Base-by-base conservation (phyloP, 2,329 filamentous ascomycete genomes). In the Phoma sp. region DNA sequence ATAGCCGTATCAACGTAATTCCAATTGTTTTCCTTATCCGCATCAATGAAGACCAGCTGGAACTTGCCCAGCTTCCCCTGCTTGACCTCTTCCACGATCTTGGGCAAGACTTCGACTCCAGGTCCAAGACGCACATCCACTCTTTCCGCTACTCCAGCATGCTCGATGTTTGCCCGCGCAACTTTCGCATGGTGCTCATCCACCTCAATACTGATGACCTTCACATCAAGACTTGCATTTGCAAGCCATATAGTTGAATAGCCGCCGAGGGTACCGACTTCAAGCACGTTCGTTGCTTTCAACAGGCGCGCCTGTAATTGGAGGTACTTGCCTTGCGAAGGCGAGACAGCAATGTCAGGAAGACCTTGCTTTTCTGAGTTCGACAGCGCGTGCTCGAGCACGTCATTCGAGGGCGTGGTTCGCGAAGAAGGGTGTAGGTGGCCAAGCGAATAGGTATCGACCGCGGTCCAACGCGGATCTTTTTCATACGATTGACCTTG, bases 211-310 rank as follows among this genome's bases (percentile, higher is more conserved):
- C 76, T 83, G 0, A 80, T 83, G 14, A 85, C 76, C 15, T 76
- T 64, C 4, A 75, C 61, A 17, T 70, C 63, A 0, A 74, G 72
- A 10, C 66, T 68, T 11, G 72, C 64, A 17, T 66, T 67, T 2
- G 81, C 82, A 42, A 86, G 74, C 76, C 80, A 85, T 47, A 84
- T 81, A 12, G 80, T 77, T 1, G 77, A 79, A 66, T 83, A 85
- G 7, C 78, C 83, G 11, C 83, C 83, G 21, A 86, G 66, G 0
- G 81, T 84, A 20, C 83, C 83, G 40, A 86, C 72, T 63, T 86
- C 83, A 29, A 86, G 78, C 6, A 71, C 58, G 38, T 67, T 63
- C 47, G 64, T 66, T 17, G 68, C 69, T 21, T 57, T 60, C 1
- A 67, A 43, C 15, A 72, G 52, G 25, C 66, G 65, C 10, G 68